Evolutionary conservation across 202 grass and related monocot species (phyloP).

Genomic region (Schoenoplectus triqueter): DNA sequence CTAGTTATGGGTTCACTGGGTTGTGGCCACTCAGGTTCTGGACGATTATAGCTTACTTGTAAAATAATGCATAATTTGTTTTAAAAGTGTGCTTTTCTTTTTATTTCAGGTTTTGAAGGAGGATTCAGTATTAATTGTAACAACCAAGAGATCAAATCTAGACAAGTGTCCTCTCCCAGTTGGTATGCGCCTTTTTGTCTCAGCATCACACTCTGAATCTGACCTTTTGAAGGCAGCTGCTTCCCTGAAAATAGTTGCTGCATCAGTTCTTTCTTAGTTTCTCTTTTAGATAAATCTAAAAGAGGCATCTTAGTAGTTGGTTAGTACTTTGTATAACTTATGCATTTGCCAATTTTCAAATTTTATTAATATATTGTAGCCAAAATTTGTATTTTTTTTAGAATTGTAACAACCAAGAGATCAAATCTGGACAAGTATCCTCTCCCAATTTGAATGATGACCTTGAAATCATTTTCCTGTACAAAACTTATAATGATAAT

Average conservation of each 20-base stretch:
- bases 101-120: constrained; percentile 60
- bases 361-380: constrained; percentile 4
- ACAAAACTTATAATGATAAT: not conserved
- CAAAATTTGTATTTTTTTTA: constrained; percentile 35
- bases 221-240: constrained; percentile 58
- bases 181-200: constrained; percentile 77
- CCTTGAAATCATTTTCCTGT: not conserved
- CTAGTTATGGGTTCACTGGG: not conserved
- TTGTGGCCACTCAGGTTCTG: not conserved
- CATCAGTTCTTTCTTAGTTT: constrained; percentile 57
- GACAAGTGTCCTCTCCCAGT: constrained; percentile 78
- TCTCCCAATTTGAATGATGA: not conserved
- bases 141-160: constrained; percentile 71
- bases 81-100: not conserved
- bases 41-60: not conserved
- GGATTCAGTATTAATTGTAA: constrained; percentile 82
- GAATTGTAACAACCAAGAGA: not conserved
- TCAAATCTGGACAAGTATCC: too few relatives aligned
- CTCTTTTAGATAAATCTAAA: not conserved
- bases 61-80: not conserved
- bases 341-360: not conserved
- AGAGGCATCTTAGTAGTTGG: not conserved
- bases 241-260: constrained; percentile 72
- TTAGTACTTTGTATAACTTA: constrained; percentile 35
- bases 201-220: constrained; percentile 63